Evolutionary conservation across 176 grass and related monocot species (phyloP).

Genomic region (Carex scoparia): DNA sequence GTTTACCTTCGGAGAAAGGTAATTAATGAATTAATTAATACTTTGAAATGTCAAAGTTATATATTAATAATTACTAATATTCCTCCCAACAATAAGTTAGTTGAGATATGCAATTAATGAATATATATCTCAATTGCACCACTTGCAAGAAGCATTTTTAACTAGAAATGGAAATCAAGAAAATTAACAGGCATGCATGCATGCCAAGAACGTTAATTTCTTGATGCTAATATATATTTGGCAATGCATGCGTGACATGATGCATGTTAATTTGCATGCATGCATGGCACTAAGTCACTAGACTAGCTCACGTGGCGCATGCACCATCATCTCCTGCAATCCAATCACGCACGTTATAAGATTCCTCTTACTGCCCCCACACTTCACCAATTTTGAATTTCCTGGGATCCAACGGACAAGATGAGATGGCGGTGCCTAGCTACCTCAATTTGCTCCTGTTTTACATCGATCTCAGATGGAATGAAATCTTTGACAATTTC

Average conservation of each 20-base stretch:
- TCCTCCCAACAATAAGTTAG: not conserved
- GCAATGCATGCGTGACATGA: not conserved
- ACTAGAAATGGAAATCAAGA: not conserved
- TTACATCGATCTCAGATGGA: not conserved
- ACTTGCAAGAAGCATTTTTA: not conserved
- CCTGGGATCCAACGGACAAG: not conserved
- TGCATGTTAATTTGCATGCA: not conserved
- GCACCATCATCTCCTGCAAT: not conserved
- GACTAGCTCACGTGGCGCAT: too few species aligned
- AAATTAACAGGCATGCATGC: not conserved
- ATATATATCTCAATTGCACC: not conserved
- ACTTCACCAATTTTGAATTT: not conserved
- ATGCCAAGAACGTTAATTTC: conserved; percentile 10
- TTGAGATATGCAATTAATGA: not conserved
- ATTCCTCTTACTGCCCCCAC: conserved; percentile 14
- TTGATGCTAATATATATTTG: not conserved
- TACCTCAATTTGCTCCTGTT: not conserved
- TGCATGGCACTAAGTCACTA: conserved; percentile 15
- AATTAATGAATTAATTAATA: not conserved
- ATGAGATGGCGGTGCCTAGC: not conserved
- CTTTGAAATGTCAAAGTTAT: not conserved
- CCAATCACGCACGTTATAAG: conserved; percentile 16
- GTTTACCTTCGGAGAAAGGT: not conserved
- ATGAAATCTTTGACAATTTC: not conserved
- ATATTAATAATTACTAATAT: not conserved